Evolutionary conservation across 352 stramenopile species (phyloP).

Genomic region (Phytophthora citrophthora): DNA sequence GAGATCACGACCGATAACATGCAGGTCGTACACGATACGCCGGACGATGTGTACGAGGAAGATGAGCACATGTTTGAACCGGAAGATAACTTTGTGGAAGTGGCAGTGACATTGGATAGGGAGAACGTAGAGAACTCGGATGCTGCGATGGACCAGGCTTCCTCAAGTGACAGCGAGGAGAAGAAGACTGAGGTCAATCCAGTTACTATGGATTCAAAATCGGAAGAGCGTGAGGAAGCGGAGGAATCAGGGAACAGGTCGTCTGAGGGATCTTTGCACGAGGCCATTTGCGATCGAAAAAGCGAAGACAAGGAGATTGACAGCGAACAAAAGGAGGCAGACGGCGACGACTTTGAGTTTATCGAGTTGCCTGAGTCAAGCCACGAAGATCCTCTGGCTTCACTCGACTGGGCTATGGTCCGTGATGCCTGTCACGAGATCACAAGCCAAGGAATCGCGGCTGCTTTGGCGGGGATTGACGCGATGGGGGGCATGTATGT

Average conservation of each 20-base stretch:
- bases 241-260: background rate
- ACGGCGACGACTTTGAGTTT: conserved; percentile 12
- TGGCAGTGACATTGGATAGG: background rate
- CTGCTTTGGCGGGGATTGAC: conserved; percentile 27
- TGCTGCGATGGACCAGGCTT: background rate
- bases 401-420: conserved; percentile 14
- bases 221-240: background rate
- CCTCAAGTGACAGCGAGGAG: background rate
- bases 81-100: conserved; percentile 21
- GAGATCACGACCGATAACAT: background rate
- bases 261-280: background rate
- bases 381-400: background rate
- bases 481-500: conserved; percentile 12
- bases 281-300: conserved; percentile 6
- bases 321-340: conserved; percentile 7
- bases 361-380: conserved; percentile 11
- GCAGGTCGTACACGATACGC: background rate
- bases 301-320: conserved; percentile 15
- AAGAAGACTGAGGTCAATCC: background rate
- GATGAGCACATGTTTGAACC: conserved; percentile 29
- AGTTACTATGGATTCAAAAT: background rate
- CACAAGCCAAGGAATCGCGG: conserved; percentile 18
- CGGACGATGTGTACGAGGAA: conserved; percentile 30
- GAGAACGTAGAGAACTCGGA: background rate
- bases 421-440: conserved; percentile 13